Evolutionary conservation across 108 stramenopile genomes (phyloP), one percentile per base, ranked within the genome.

Genomic region (Skeletonema costatum): DNA sequence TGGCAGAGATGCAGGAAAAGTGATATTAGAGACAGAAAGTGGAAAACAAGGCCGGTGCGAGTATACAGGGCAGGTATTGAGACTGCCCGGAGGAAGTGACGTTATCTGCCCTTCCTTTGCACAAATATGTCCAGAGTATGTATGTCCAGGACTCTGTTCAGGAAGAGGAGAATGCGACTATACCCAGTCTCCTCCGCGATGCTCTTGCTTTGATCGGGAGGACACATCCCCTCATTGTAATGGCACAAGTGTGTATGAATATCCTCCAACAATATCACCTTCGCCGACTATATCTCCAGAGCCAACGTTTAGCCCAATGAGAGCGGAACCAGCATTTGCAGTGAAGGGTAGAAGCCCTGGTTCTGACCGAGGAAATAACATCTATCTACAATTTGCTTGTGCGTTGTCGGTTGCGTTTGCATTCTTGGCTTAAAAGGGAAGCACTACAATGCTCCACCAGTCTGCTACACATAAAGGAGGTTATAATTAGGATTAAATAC

Each of bases 111-210:
- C 82, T 16, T 42, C 71, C 17, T 77, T 77, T 64, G 68, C 14
- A 44, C 75, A 73, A 61, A 69, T 66, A 32, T 83, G 82, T 60
- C 82, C 82, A 11, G 67, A 76, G 48, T 76, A 17, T 64, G 56
- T 70, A 58, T 85, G 84, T 46, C 75, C 76, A 58, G 79, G 70
- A 5, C 80, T 73, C 35, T 85, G 84, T 48, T 56, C 80, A 36
- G 84, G 84, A n/a, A 32, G 75, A 35, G 84, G 84, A 12, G 33
- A 29, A 51, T 85, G 84, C 42, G 68, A 84, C 66, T 84, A 70
- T 44, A 74, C 77, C 7, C 17, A 61, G 13, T 70, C 83, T 14
- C 74, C 83, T 38, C 67, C 79, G 31, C 68, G 70, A 70, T 84
- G 83, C 38, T 32, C 80, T 32, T 85, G 84, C 32, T 85, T 77